Base-by-base conservation (phyloP, 2,329 filamentous ascomycete species). In the Aspergillus uvarum region DNA sequence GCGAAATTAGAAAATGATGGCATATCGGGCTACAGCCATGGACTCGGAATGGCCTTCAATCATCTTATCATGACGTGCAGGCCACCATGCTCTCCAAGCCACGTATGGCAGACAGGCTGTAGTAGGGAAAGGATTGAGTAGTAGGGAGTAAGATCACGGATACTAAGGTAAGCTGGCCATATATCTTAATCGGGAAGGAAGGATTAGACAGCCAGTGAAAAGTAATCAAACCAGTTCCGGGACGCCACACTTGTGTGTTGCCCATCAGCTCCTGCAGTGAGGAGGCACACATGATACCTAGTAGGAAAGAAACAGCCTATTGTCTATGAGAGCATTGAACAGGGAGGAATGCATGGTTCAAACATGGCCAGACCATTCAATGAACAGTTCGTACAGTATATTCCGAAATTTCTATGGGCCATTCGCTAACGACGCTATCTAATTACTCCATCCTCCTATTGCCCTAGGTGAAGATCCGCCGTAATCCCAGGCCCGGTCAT, bases 381-480 rank as follows among this genome's bases (percentile, higher is more conserved):
- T 21, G 31, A 47, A 42, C 55, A 47, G 47, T 49, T 56, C 16
- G 32, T 35, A 63, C 49, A 49, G 22, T 59, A 58, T 47, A 52
- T 44, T 56, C 31, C 53, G 51, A 16, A 54, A 29, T 7, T 59
- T 60, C 58, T 54, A 59, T 55, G 51, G n/a, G 19, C 38, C 38
- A 44, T 19, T 8, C 16, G 16, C 16, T 7, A 44, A 19, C 16
- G 38, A 44, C 38, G 5, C 38, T 44, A 44, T 44, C 38, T 44
- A 16, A n/a, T 44, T 44, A 16, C 38, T 44, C 38, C 38, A 19
- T 16, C 38, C 38, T 54, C n/a, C 52, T 47, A 66, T 61, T 64
- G 56, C 53, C 61, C 63, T 58, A 61, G 60, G n/a, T 60, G 63
- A 58, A 67, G 61, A 63, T 68, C 65, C 21, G 59, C 56, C 29